phyloP scores from a whole-genome alignment of 2,329 filamentous ascomycete genomes.

The Trichoderma sp. region DNA sequence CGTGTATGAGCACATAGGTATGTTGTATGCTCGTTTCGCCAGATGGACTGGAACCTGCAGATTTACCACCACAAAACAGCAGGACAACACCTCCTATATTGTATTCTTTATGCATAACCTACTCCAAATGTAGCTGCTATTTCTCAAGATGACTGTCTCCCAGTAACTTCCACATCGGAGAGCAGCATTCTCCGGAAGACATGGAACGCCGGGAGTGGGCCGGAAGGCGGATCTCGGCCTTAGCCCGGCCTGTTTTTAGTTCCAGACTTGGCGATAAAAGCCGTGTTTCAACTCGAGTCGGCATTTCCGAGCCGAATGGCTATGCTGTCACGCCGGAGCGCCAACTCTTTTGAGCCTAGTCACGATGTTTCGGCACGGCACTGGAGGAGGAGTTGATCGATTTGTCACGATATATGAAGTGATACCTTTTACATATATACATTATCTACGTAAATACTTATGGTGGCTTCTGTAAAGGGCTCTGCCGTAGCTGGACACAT shows the following conservation, averaged over 20 bases:
- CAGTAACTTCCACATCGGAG: not conserved
- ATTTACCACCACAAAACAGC: not conserved
- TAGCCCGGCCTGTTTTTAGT: not conserved
- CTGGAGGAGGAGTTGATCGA: not conserved
- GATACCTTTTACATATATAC: not conserved
- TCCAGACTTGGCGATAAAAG: not conserved
- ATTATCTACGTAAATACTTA: not conserved
- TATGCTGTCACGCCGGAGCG: not conserved
- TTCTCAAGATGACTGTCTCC: not conserved
- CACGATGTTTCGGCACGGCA: not conserved
- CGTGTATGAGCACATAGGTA: too few relatives aligned
- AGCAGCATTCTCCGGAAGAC: not conserved
- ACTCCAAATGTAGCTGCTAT: not conserved
- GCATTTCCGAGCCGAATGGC: not conserved
- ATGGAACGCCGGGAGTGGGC: conserved; percentile 1
- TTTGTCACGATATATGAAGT: not conserved
- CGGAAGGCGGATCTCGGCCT: conserved; percentile 4
- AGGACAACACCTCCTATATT: not conserved
- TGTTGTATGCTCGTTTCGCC: not conserved
- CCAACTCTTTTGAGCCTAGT: not conserved
- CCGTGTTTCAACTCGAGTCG: not conserved
- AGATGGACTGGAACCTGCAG: not conserved
- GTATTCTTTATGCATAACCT: not conserved
- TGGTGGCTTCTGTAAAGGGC: not conserved
- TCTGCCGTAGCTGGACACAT: not conserved